Base-by-base conservation (phyloP, 2,329 filamentous ascomycete species). In the Endoconidiophora polonica region DNA sequence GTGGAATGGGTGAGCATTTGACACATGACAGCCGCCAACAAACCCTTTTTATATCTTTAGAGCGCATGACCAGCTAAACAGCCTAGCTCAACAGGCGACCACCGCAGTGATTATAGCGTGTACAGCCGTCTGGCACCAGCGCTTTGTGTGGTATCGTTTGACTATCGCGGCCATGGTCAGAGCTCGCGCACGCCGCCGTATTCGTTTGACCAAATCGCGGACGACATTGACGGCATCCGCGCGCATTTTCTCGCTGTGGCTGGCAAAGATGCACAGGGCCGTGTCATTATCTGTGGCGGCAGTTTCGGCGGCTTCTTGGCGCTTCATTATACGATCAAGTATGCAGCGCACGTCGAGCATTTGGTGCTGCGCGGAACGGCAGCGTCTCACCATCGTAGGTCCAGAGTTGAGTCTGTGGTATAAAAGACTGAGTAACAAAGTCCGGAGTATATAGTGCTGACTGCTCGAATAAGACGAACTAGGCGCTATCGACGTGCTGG, bases 251-350 rank as follows among this genome's bases (percentile, higher is more conserved):
- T 55, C 2, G 58, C 56, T 1, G 48, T 49, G 0, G 41, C 54
- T 18, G 41, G 41, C 29, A 33, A 33, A 33, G 29, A 33, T 33
- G 29, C 7, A 12, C 7, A 7, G 7, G 6, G 29, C 16, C 54
- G 59, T 12, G 59, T 58, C 10, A 59, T 66, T 29, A 58, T 67
- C 20, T 62, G 61, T 12, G 64, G 64, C 6, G 65, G 65, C 2
- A 65, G 63, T 50, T 67, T 67, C 42, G 64, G 65, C 7, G 65
- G 64, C 0, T 67, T 62, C 37, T 54, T 67, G 3, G 65, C 65
- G 0, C 61, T 63, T 52, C 60, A 64, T 3, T 67, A 66, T 52
- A 62, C 63, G 10, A 65, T 66, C 49, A 59, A 61, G 26, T 65
- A 66, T 46, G 55, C 61, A 1, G 33, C 57, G 0, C 52, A 57